Evolutionary conservation across 345 rosid species (phyloP), one percentile per base, ranked within the genome.

Genomic region (Aegle marmelos): DNA sequence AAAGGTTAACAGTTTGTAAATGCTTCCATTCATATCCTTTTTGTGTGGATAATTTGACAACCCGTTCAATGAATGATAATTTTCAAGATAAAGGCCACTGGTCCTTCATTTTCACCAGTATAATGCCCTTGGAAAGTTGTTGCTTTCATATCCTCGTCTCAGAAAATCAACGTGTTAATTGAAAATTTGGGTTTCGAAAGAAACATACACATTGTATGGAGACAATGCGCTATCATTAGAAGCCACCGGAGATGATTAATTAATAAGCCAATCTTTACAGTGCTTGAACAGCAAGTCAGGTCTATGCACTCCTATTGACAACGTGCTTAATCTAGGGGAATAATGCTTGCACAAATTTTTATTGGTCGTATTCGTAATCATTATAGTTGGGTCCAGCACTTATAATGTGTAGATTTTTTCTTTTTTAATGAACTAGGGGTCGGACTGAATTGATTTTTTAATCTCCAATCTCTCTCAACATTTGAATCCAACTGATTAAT

Each of bases 1-100:
- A 0, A 71, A 33, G 33, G 37, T n/a, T 48, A 6, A 17, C 22
- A 30, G 6, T 34, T 30, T 53, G 33, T 7, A 24, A 25, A 36
- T 34, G 76, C 66, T 59, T 22, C 54, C 76, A 58, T 58, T 33
- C 54, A 59, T n/a, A 56, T 72, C 48, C 76, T 39, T 74, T 59
- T 73, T 33, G 6, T 13, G 30, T 4, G 65, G 54, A 30, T 17
- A 53, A 36, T 72, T 72, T 73, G 24, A 25, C 25, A 34, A 59
- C 9, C 13, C 17, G 21, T 16, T 73, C 53, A 25, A 59, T 10
- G 57, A 39, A 56, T 11, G 27, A 60, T 60, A 17, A 27, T 39
- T 27, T 56, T 39, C 19, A 7, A 74, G 67, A 74, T 27, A 74
- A 25, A 2, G 68, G 19, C 9, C 4, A 36, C 56, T 11, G 24